Evolutionary conservation across 345 rosid species (phyloP).

Genomic region (Eucalyptus regnans): DNA sequence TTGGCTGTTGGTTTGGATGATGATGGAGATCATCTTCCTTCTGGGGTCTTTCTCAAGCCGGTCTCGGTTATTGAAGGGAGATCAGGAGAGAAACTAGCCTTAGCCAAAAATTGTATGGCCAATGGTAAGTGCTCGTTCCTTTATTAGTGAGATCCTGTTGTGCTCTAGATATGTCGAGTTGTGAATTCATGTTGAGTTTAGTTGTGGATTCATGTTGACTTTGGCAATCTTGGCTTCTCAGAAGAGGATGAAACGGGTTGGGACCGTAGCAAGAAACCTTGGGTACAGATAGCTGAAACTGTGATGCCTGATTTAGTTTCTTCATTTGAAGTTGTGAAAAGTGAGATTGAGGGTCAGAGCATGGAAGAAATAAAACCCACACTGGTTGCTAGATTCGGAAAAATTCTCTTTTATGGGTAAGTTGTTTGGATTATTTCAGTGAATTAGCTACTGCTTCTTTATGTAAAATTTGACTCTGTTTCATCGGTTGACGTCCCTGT

Average conservation of each 20-base stretch:
- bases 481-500: background rate
- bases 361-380: background rate
- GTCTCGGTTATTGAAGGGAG: background rate
- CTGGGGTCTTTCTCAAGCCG: conserved; percentile 2
- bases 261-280: background rate
- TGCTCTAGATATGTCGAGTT: background rate
- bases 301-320: conserved; percentile 6
- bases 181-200: background rate
- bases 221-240: background rate
- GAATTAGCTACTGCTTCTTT: background rate
- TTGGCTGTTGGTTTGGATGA: background rate
- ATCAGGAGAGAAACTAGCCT: conserved; percentile 1
- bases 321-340: background rate
- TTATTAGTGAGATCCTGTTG: background rate
- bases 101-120: background rate
- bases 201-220: background rate
- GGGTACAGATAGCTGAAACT: conserved; percentile 2
- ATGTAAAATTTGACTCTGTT: background rate
- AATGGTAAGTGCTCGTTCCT: background rate
- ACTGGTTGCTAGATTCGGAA: conserved; percentile 18
- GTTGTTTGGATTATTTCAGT: background rate
- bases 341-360: background rate
- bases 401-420: conserved; percentile 4
- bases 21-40: background rate
- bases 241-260: background rate